Evolutionary conservation across 805 yeast species (phyloP), one percentile per base, ranked within the genome.

Genomic region (Blastobotrys attinorum): DNA sequence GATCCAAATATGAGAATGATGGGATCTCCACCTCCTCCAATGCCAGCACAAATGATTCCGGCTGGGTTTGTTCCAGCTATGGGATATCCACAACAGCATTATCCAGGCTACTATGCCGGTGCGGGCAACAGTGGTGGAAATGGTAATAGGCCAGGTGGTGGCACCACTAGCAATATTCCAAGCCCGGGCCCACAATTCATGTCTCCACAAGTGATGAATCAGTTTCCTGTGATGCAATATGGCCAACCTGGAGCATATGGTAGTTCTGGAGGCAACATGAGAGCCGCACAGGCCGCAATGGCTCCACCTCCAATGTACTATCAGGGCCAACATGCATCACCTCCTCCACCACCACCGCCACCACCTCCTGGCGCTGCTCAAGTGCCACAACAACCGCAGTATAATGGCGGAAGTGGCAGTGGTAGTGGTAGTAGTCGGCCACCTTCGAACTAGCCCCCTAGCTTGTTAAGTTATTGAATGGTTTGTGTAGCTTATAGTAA

Each of bases 101-200:
- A 20, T 33, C 51, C 55, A 7, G 55, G 49, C 40, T 52, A 50
- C 38, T 49, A 48, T 27, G 51, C 51, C 11, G 45, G 50, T 31
- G 22, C 20, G 4, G 42, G 22, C 22, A 13, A 18, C 3, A 38
- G 47, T 8, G 50, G 50, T 8, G 54, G 45, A 38, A n/a, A n/a
- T n/a, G n/a, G n/a, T n/a, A n/a, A n/a, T n/a, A n/a, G n/a, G n/a
- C n/a, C n/a, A n/a, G n/a, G n/a, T n/a, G n/a, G n/a, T n/a, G n/a
- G n/a, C n/a, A n/a, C n/a, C n/a, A n/a, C n/a, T n/a, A n/a, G n/a
- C n/a, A n/a, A n/a, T n/a, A n/a, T n/a, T n/a, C n/a, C n/a, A n/a
- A n/a, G n/a, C n/a, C n/a, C n/a, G n/a, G 50, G 37, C 29, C 29
- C 29, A 8, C 29, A 25, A 25, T 44, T 47, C 34, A 33, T 43